Evolutionary conservation across 441 rosid genomes (phyloP), one percentile per base, ranked within the genome.

Genomic region (Syzygium syzygioides): DNA sequence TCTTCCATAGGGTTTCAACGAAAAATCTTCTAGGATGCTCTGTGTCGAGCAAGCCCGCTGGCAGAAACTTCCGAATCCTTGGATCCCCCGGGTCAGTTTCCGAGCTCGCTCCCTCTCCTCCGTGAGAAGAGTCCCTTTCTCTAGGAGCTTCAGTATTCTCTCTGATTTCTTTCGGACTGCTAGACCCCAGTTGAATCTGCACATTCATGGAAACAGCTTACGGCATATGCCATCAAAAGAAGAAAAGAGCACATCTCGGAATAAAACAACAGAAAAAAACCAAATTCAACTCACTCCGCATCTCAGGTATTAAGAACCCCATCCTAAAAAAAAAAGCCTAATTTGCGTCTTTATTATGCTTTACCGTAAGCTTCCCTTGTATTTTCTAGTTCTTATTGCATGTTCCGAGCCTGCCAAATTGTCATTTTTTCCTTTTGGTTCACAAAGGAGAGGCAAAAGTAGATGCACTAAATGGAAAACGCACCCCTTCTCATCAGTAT

Each of bases 161-260:
- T 95, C 96, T 6, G 98, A 92, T 93, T 96, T 96, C 94, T 92
- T 96, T 87, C 98, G 91, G 55, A 96, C 98, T 71, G 94, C 89
- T 71, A 98, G 89, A 17, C 99, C 99, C 99, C 99, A 98, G 60
- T 98, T 95, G 91, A 96, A 96, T 89, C 99, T 96, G 92, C 92
- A 91, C 34, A 76, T 57, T 32, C 86, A 85, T 50, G 14, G 53
- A 34, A 25, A 86, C 48, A 87, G 54, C n/a, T 14, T 20, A 71
- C 50, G 50, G 41, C 9, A 62, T 37, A 25, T 55, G 10, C 53
- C 4, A 85, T 28, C 34, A 48, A n/a, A 55, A 17, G 9, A 55
- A 50, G 59, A 79, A 68, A 56, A 62, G n/a, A 68, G 87, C 20
- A 37, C 26, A 50, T 37, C 32, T 26, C 9, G 54, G 79, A 26